These are phyloP conservation scores for Diutina siamensis DNA, from an alignment of 1,139 yeast genomes.

Conservation along the genomic window DNA sequence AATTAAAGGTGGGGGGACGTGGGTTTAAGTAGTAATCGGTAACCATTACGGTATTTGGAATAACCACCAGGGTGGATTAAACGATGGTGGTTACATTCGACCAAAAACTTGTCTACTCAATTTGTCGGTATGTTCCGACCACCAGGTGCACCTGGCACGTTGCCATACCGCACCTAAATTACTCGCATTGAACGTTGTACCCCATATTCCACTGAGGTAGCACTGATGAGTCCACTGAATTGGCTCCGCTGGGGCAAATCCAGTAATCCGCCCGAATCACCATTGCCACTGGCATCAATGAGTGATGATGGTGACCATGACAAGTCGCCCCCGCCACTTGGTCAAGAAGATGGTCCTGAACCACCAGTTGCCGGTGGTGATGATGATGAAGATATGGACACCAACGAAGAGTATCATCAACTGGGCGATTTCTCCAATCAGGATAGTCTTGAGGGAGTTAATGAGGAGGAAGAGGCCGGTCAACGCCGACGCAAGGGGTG, in stretches of 20 bases:
- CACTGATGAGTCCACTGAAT: constrained; percentile 2
- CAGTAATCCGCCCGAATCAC: not conserved
- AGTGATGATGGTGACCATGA: not conserved
- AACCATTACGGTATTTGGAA: not conserved
- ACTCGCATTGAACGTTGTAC: not conserved
- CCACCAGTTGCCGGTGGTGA: not conserved
- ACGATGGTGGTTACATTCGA: too few relatives aligned
- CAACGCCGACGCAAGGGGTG: constrained; percentile 1
- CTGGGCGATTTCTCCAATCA: too few relatives aligned
- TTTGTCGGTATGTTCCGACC: too few relatives aligned
- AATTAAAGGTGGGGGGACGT: not conserved
- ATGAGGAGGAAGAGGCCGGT: constrained; percentile 8
- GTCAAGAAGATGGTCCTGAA: too few relatives aligned
- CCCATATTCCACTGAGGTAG: too few relatives aligned
- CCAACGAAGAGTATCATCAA: constrained; percentile 28
- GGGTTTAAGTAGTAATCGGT: not conserved
- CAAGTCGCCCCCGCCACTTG: not conserved
- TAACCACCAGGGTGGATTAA: not conserved
- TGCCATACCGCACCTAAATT: too few relatives aligned
- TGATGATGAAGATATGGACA: constrained; percentile 16
- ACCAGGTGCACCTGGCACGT: too few relatives aligned
- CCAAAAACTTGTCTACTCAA: too few relatives aligned
- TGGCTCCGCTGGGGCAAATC: not conserved
- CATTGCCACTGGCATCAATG: not conserved
- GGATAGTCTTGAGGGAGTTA: constrained; percentile 1